Percentiles rank a stretch among this genome's conserved stretches.
Evolutionary conservation across 2,329 filamentous ascomycete species (phyloP).

Genomic region (Pochonia chlamydosporia): DNA sequence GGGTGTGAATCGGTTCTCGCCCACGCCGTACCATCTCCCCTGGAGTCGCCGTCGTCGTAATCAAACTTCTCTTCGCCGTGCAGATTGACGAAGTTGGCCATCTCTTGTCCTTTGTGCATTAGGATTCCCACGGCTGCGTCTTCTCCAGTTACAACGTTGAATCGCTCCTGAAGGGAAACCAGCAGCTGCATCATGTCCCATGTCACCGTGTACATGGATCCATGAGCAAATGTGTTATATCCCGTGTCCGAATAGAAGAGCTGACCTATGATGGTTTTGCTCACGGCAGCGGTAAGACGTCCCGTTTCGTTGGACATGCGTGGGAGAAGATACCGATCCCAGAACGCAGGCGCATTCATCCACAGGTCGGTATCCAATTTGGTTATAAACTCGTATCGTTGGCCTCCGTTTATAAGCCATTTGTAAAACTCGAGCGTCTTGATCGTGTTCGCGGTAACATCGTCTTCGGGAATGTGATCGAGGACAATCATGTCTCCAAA

Average conservation of each 20-base stretch:
- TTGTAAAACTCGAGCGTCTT: slow-evolving; percentile 28
- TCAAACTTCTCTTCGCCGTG: slow-evolving; percentile 24
- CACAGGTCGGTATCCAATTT: slow-evolving; percentile 28
- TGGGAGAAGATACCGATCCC: slow-evolving; percentile 20
- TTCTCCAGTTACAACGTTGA: slow-evolving; percentile 21
- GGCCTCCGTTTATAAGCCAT: slow-evolving; percentile 18
- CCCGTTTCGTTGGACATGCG: slow-evolving; percentile 14
- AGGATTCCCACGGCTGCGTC: slow-evolving; percentile 23
- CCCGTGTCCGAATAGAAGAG: slow-evolving; percentile 18
- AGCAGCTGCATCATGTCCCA: slow-evolving; percentile 26
- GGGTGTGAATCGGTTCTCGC: slow-evolving; percentile 19
- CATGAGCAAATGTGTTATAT: slow-evolving; percentile 23
- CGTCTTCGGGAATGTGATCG: slow-evolving; percentile 23
- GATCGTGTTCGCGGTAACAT: slow-evolving; percentile 25
- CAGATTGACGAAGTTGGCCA: slow-evolving; percentile 22
- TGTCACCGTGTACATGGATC: slow-evolving; percentile 27
- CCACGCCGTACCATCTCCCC: slow-evolving; percentile 22
- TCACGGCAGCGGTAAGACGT: slow-evolving; percentile 9
- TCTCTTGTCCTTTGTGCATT: slow-evolving; percentile 19
- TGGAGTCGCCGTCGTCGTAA: slow-evolving; percentile 21
- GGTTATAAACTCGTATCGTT: slow-evolving; percentile 23
- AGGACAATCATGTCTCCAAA: slow-evolving; percentile 28
- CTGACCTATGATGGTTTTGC: slow-evolving; percentile 22
- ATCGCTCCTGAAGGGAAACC: slow-evolving; percentile 17
- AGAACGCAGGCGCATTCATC: slow-evolving; percentile 25